Base-by-base conservation (phyloP, 352 stramenopile species). In the Globisporangium acanthophoron region DNA sequence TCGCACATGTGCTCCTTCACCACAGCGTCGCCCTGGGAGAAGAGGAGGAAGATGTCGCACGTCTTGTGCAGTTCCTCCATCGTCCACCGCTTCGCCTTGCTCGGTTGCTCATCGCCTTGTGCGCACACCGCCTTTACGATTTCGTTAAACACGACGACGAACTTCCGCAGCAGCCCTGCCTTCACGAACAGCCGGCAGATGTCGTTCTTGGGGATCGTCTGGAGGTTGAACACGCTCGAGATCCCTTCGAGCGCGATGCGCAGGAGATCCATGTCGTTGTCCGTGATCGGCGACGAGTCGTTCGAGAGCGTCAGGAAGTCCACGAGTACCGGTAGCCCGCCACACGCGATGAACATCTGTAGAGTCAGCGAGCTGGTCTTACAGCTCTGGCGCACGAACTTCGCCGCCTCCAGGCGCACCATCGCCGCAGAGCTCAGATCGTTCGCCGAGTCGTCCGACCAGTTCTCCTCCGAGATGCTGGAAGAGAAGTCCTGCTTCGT, bases 111-210 rank as follows among this genome's bases (percentile, higher is more conserved):
- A 5, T 11, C 43, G 3, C 5, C 43, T 12, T 48, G 43, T 15
- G 45, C 58, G 52, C 62, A 64, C 12, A 89, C 61, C 1, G 69
- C 65, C 0, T 62, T 52, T 18, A 86, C 70, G 47, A 96, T 87
- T 33, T 89, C 83, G 21, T 86, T 85, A 64, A 96, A 96, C 0
- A 96, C 85, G 1, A 82, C 62, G 41, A 97, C 77, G 46, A 97
- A 93, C 68, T 94, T 92, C 33, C 80, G 78, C 8, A 98, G 70
- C 11, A 98, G 63, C 0, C 91, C 91, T 0, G 94, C 82, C 62
- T 97, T 97, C 5, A 97, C 87, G 64, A 98, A 97, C n/a, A 98
- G 77, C 12, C 91, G 83, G 60, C 91, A 98, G 61, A 97, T 97
- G 54, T 98, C 92, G 64, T 96, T 96, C 56, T 96, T 97, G 3